Percentiles rank a stretch among this genome's conserved stretches.
Conservation (phyloP, 2,329 filamentous ascomycete genomes). For the Talaromyces rugulosus region DNA sequence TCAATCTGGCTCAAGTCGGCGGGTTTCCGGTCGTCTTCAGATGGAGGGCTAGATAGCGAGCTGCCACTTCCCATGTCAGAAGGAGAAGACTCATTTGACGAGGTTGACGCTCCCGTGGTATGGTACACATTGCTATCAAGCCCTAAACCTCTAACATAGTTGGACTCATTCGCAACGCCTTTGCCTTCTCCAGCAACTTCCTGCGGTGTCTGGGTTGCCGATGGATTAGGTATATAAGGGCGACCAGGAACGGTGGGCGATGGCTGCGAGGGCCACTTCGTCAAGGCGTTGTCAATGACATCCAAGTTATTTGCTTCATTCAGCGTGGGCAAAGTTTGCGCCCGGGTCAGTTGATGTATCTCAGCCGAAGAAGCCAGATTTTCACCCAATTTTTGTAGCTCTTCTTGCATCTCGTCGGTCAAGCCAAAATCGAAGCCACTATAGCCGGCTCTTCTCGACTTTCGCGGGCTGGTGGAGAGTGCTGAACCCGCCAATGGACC, state of each 20-base stretch:
- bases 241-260: constrained; percentile 9
- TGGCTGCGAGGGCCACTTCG: constrained; percentile 11
- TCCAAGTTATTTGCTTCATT: background rate
- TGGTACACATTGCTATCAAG: constrained; percentile 59
- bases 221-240: constrained; percentile 5
- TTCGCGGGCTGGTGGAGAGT: constrained; percentile 20
- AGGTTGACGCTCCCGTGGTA: constrained; percentile 59
- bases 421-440: constrained; percentile 29
- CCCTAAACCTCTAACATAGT: constrained; percentile 36
- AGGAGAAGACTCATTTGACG: constrained; percentile 60
- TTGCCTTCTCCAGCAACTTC: background rate
- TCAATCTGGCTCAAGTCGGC: constrained; percentile 43
- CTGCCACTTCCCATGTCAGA: constrained; percentile 59
- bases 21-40: constrained; percentile 30
- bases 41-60: constrained; percentile 58
- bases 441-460: constrained; percentile 19
- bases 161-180: constrained; percentile 32
- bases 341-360: constrained; percentile 7
- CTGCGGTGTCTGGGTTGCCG: background rate
- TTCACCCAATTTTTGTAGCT: constrained; percentile 9
- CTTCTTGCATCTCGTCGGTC: constrained; percentile 12
- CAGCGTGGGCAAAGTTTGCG: constrained; percentile 12
- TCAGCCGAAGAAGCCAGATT: background rate
- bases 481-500: constrained; percentile 24
- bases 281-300: constrained; percentile 3